Evolutionary conservation across 192 early-diverging fungal species (phyloP).

Genomic region (Chytriomyces sp.): DNA sequence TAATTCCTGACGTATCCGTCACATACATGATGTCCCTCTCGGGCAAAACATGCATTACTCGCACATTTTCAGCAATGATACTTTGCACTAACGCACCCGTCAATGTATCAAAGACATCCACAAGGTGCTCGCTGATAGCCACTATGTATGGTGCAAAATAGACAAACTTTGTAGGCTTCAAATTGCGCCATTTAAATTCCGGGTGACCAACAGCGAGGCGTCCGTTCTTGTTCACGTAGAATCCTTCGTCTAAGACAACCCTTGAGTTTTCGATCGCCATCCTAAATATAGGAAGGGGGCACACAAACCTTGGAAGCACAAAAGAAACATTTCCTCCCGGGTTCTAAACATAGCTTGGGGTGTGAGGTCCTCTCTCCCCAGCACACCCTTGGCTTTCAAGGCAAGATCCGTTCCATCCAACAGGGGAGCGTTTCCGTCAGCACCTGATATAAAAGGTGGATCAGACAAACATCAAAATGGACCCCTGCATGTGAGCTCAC

Average conservation of each 20-base stretch:
- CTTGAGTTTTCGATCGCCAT: not conserved
- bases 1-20: not conserved
- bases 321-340: constrained; percentile 73
- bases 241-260: constrained; percentile 57
- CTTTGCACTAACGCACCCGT: constrained; percentile 70
- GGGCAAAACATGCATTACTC: not conserved
- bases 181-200: constrained; percentile 82
- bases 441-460: not conserved
- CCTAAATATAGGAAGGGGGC: not conserved
- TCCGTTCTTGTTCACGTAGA: constrained; percentile 89
- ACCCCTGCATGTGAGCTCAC: constrained; percentile 62
- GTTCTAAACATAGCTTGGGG: constrained; percentile 85
- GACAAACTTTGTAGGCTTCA: constrained; percentile 60
- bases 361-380: constrained; percentile 72
- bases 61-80: constrained; percentile 64
- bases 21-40: not conserved
- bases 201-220: constrained; percentile 52
- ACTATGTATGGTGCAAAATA: constrained; percentile 82
- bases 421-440: constrained; percentile 53
- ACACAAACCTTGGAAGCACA: constrained; percentile 89
- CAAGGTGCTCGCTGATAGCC: constrained; percentile 83
- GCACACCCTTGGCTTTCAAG: constrained; percentile 68
- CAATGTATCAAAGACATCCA: constrained; percentile 85
- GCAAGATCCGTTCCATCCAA: constrained; percentile 79
- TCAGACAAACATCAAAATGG: not conserved